Base-by-base conservation (phyloP, 2,329 filamentous ascomycete genomes). In the Capronia epimyces region DNA sequence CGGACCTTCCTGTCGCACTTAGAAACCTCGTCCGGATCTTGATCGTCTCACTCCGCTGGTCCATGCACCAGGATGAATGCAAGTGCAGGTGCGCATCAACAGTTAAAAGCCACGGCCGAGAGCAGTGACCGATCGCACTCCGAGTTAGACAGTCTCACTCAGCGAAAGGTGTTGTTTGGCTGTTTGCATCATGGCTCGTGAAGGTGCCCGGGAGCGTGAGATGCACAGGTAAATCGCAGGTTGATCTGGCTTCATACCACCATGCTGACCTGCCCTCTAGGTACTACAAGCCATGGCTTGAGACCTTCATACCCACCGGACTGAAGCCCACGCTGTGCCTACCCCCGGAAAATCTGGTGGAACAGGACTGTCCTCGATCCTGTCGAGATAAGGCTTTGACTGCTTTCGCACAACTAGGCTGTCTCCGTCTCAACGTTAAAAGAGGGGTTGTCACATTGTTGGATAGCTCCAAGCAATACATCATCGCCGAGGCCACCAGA, bases 381-480 rank as follows among this genome's bases (percentile, higher is more conserved):
- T 67, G 64, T 0, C 54, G 52, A 10, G 67, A 69, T 45, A 56
- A 62, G 8, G 60, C 65, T 44, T 66, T 80, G 39, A 77, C 74
- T 1, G 70, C 73, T 4, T 71, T 78, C 45, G 75, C 76, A 16
- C 75, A 79, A 58, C 67, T 79, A 3, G 75, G 68, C 1, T 66
- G 70, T 3, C 63, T 71, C 46, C 69, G 71, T 12, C 64, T 78
- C 3, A 65, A 69, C n/a, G 67, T 66, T 3, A 62, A 66, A 16
- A 69, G 75, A 24, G 65, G 69, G 13, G 58, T 78, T 18, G 68
- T 80, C 42, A 79, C 76, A 1, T 64, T 80, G 15, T 78, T 80
- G 53, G 76, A 78, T 55, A 63, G 63, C 3, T 65, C 67, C 3
- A 60, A 69, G 40, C 75, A 80, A 52, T 60, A 77, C 53, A 64